These are phyloP conservation scores for Elaeis guineensis DNA, from an alignment of 176 grass and related monocot species.

Conservation along the genomic window DNA sequence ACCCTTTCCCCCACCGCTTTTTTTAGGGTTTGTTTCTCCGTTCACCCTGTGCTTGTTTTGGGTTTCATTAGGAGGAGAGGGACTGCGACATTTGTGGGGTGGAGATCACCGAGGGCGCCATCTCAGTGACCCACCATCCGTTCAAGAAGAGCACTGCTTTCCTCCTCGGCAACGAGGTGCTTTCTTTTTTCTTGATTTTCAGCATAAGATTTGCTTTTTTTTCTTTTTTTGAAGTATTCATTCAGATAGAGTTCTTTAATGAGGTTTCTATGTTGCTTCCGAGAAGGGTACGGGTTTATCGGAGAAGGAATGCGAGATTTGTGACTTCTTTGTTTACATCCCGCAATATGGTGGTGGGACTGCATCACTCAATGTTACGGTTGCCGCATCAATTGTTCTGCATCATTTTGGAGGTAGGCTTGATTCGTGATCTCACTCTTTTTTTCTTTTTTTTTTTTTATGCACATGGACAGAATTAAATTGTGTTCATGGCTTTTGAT, in stretches of 20 bases:
- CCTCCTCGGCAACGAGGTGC: constrained; percentile 87
- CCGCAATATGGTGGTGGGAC: constrained; percentile 85
- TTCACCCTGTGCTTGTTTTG: not conserved
- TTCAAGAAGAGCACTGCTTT: constrained; percentile 69
- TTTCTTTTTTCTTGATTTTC: not conserved
- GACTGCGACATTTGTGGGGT: constrained; percentile 78
- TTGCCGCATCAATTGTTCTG: constrained; percentile 84
- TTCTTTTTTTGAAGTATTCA: not conserved
- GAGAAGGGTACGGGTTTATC: constrained; percentile 73
- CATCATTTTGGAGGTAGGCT: constrained; percentile 70
- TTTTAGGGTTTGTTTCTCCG: not conserved
- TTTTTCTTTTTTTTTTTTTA: not conserved
- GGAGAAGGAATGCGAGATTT: constrained; percentile 59
- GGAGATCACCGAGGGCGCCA: constrained; percentile 63
- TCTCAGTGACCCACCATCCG: constrained; percentile 52
- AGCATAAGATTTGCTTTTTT: not conserved
- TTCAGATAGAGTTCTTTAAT: not conserved
- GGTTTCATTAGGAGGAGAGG: constrained; percentile 38
- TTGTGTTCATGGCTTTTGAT: too few relatives aligned
- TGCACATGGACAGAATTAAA: too few relatives aligned
- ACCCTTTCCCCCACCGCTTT: not conserved
- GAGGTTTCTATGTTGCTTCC: constrained; percentile 8
- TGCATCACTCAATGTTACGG: constrained; percentile 92
- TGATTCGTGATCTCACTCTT: not conserved
- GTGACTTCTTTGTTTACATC: constrained; percentile 94